Conservation (phyloP, 2,329 filamentous ascomycete species). For the Fusarium marasasianum region DNA sequence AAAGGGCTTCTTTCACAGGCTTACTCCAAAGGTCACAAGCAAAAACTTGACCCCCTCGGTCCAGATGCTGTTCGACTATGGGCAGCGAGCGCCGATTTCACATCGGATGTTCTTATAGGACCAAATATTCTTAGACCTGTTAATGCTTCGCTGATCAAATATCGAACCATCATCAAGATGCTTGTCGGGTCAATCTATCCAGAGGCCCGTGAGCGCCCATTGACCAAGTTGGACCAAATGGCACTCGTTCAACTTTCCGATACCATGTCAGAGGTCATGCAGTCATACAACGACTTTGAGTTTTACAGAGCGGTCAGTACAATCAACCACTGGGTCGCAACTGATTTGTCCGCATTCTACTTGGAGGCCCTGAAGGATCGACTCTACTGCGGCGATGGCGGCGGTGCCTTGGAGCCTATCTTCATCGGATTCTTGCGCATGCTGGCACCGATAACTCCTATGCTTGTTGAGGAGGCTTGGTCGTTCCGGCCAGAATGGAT, state of each 20-base stretch:
- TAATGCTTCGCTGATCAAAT: conserved; percentile 83
- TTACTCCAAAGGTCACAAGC: conserved; percentile 59
- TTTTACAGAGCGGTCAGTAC: conserved; percentile 80
- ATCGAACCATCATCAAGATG: conserved; percentile 90
- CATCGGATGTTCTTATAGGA: conserved; percentile 84
- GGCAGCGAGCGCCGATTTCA: conserved; percentile 93
- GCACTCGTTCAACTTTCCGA: conserved; percentile 78
- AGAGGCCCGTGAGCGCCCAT: conserved; percentile 57
- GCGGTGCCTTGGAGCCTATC: conserved; percentile 72
- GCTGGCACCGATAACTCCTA: conserved; percentile 81
- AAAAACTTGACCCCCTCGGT: conserved; percentile 75
- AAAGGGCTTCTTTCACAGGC: conserved; percentile 78
- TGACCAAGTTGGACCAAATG: conserved; percentile 75
- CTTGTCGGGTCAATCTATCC: conserved; percentile 78
- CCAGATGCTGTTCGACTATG: conserved; percentile 89
- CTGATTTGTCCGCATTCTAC: conserved; percentile 91
- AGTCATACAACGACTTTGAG: conserved; percentile 75
- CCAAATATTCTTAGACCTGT: conserved; percentile 79
- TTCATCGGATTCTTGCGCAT: conserved; percentile 79
- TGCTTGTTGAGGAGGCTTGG: conserved; percentile 91
- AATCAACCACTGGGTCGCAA: conserved; percentile 83
- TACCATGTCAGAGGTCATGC: conserved; percentile 70
- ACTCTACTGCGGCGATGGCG: conserved; percentile 82
- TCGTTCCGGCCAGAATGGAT: conserved; percentile 76
- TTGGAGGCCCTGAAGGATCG: conserved; percentile 92